Percentiles rank a stretch among this genome's conserved stretches.
These are phyloP conservation scores for Talaromyces ruber DNA, from an alignment of 495 filamentous ascomycete species.

Conservation along the genomic window DNA sequence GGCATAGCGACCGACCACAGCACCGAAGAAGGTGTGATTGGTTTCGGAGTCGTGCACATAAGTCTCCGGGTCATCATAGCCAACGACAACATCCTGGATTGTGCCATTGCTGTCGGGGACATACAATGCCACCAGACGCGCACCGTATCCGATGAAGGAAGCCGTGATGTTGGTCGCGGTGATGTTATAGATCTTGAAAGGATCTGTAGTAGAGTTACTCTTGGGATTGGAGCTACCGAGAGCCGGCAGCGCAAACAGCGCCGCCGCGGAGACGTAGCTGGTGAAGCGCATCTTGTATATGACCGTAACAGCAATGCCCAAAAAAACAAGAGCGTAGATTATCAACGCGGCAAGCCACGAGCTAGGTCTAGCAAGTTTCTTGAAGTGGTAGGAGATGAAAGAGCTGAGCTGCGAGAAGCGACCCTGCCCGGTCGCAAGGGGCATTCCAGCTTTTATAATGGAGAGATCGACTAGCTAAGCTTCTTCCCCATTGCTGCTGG, in stretches of 20 bases:
- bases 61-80: conserved; percentile 68
- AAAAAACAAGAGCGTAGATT: conserved; percentile 24
- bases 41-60: conserved; percentile 57
- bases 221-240: conserved; percentile 11
- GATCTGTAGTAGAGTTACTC: conserved; percentile 15
- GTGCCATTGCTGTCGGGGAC: conserved; percentile 62
- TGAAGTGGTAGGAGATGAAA: background rate
- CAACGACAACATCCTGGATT: conserved; percentile 60
- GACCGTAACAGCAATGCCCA: conserved; percentile 20
- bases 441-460: conserved; percentile 4
- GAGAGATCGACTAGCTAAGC: background rate
- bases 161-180: conserved; percentile 62
- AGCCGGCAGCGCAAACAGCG: conserved; percentile 27
- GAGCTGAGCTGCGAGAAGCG: conserved; percentile 1
- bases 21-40: conserved; percentile 67
- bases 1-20: conserved; percentile 73
- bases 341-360: conserved; percentile 20
- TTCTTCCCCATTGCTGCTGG: background rate
- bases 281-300: conserved; percentile 35
- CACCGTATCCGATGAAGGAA: conserved; percentile 71
- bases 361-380: conserved; percentile 20
- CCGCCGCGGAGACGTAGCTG: conserved; percentile 19
- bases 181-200: conserved; percentile 62
- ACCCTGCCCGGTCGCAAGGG: conserved; percentile 2
- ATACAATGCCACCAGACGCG: conserved; percentile 63